Conservation (phyloP, 2,329 filamentous ascomycete species). For the Madurella mycetomatis region DNA sequence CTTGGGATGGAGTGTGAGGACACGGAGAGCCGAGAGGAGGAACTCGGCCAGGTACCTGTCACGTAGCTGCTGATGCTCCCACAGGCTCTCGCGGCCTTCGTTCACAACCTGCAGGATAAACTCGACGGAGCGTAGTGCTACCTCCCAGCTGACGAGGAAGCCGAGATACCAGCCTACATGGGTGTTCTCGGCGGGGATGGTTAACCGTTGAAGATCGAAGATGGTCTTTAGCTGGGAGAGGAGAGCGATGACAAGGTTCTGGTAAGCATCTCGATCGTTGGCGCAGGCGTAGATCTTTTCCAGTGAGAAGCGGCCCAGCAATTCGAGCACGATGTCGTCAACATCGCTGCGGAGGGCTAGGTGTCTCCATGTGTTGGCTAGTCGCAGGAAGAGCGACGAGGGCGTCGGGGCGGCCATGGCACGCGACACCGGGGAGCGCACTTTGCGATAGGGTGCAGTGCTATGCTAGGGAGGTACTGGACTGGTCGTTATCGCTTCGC, state of each 20-base stretch:
- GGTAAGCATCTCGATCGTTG: conserved; percentile 32
- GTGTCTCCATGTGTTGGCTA: conserved; percentile 34
- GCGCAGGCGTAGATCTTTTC: conserved; percentile 38
- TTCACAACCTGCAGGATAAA: conserved; percentile 35
- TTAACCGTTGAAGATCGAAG: conserved; percentile 38
- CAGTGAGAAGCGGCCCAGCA: conserved; percentile 40
- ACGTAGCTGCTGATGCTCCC: conserved; percentile 29
- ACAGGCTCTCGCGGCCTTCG: conserved; percentile 35
- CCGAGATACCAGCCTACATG: conserved; percentile 36
- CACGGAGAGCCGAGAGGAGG: conserved; percentile 34
- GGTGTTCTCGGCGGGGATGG: conserved; percentile 34
- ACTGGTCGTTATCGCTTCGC: neutral
- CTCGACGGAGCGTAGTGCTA: conserved; percentile 35
- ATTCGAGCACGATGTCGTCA: conserved; percentile 38
- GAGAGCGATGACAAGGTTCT: conserved; percentile 33
- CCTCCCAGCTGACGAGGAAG: conserved; percentile 39
- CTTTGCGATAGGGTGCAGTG: conserved; percentile 1
- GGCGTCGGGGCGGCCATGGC: conserved; percentile 28
- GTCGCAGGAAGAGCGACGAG: conserved; percentile 35
- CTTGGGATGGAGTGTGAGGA: conserved; percentile 37
- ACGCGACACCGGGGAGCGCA: conserved; percentile 2
- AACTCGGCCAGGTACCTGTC: conserved; percentile 38
- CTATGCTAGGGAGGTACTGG: neutral
- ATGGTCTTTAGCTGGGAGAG: conserved; percentile 37
- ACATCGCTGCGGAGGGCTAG: conserved; percentile 37